phyloP scores from a whole-genome alignment of 805 yeast genomes.

The Metschnikowia lachancei region DNA sequence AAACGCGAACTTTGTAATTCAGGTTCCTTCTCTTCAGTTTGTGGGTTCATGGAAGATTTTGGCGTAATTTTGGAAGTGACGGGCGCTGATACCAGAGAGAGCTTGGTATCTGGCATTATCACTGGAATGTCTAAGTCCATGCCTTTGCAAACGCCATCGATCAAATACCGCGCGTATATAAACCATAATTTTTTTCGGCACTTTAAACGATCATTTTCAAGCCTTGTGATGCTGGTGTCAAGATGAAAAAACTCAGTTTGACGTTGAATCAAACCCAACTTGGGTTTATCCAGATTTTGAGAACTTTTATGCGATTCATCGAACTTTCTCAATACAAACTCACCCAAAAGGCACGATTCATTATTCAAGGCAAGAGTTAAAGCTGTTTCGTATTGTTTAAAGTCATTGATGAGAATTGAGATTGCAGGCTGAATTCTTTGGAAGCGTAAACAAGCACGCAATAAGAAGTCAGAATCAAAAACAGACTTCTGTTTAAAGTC shows the following conservation, averaged over 20 bases:
- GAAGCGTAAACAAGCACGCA: slow-evolving; percentile 67
- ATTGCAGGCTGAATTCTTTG: slow-evolving; percentile 65
- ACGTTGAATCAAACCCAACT: not conserved
- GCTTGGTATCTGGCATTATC: not conserved
- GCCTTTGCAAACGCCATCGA: slow-evolving; percentile 27
- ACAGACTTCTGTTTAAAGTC: slow-evolving; percentile 13
- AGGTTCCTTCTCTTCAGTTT: not conserved
- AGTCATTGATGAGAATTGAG: slow-evolving; percentile 59
- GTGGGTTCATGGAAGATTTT: not conserved
- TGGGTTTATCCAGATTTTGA: not conserved
- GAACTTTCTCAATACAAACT: slow-evolving; percentile 33
- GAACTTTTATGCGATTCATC: slow-evolving; percentile 23
- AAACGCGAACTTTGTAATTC: slow-evolving; percentile 15
- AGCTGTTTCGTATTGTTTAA: slow-evolving; percentile 77
- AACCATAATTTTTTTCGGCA: slow-evolving; percentile 73
- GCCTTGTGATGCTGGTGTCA: slow-evolving; percentile 27
- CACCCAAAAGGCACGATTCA: slow-evolving; percentile 54
- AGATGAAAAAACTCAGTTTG: not conserved
- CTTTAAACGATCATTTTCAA: slow-evolving; percentile 35
- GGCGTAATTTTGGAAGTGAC: not conserved
- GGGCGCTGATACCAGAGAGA: not conserved
- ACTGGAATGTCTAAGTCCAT: not conserved
- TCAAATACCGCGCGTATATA: slow-evolving; percentile 54
- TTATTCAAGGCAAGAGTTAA: slow-evolving; percentile 66
- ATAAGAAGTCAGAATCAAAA: slow-evolving; percentile 70